phyloP scores from a whole-genome alignment of 2,329 filamentous ascomycete genomes.

The Fusarium sp. region DNA sequence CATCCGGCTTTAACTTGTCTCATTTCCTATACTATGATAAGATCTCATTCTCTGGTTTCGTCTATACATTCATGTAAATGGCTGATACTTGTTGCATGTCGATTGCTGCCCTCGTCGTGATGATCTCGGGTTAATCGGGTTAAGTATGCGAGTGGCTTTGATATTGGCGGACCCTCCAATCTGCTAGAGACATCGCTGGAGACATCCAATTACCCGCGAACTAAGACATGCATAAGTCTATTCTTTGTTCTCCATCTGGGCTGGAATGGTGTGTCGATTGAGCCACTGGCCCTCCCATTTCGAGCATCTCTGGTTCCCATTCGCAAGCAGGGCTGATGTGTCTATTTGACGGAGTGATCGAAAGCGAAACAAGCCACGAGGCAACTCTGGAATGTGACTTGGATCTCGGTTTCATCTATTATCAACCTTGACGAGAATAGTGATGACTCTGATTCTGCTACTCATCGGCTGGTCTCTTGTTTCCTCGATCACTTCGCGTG shows the following conservation, averaged over 20 bases:
- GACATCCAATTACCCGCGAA: slow-evolving; percentile 22
- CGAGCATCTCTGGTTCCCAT: not conserved
- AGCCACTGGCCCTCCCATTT: not conserved
- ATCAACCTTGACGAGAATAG: not conserved
- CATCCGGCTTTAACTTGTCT: slow-evolving; percentile 14
- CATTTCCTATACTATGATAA: not conserved
- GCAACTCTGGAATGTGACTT: slow-evolving; percentile 16
- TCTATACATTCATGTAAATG: not conserved
- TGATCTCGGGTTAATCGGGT: not conserved
- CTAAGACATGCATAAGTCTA: slow-evolving; percentile 10
- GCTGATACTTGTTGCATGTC: slow-evolving; percentile 14
- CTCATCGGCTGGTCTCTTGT: not conserved
- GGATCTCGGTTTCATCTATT: not conserved
- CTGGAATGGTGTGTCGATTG: slow-evolving; percentile 8
- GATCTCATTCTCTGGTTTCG: not conserved
- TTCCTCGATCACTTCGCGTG: not conserved
- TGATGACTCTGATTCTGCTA: not conserved
- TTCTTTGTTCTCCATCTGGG: slow-evolving; percentile 25
- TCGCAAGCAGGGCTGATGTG: not conserved
- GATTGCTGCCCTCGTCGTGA: not conserved
- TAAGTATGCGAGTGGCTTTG: not conserved
- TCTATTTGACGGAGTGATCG: not conserved
- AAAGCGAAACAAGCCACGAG: slow-evolving; percentile 13
- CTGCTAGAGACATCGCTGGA: slow-evolving; percentile 8
- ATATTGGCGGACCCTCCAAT: not conserved